A percentile compares a stretch with the other conserved stretches of the same genome.
Evolutionary conservation across 345 rosid genomes (phyloP).

Genomic region (Citrus australasica): DNA sequence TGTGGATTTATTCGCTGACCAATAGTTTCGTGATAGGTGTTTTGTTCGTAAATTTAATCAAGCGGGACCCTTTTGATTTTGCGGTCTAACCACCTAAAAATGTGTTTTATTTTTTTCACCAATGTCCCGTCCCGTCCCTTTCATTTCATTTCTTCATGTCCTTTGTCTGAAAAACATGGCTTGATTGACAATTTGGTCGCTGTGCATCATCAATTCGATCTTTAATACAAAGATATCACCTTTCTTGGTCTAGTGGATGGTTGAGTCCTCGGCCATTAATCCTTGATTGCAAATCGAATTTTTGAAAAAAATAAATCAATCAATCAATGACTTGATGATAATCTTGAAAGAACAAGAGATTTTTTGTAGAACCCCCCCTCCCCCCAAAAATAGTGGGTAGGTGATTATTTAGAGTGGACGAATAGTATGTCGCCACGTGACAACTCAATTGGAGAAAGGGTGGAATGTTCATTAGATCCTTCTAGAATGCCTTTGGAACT

Average conservation of each 20-base stretch:
- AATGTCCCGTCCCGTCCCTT: constrained; percentile 5
- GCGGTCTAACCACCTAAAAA: neutral
- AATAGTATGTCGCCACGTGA: too few relatives aligned
- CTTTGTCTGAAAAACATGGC: neutral
- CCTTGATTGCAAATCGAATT: neutral
- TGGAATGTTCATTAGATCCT: too few relatives aligned
- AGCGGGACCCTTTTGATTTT: constrained; percentile 8
- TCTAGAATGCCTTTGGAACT: too few relatives aligned
- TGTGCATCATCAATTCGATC: neutral
- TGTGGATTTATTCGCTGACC: neutral
- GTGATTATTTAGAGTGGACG: too few relatives aligned
- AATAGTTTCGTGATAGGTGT: neutral
- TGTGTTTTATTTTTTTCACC: neutral
- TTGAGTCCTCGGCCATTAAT: neutral
- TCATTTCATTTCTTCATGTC: neutral
- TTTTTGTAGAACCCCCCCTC: too few relatives aligned
- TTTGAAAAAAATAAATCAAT: neutral
- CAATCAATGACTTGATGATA: too few relatives aligned
- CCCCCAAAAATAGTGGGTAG: too few relatives aligned
- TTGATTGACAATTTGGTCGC: neutral
- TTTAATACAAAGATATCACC: too few relatives aligned
- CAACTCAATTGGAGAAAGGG: too few relatives aligned
- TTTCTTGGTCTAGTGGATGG: neutral
- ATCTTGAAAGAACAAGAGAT: too few relatives aligned
- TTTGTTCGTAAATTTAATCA: neutral